These are phyloP conservation scores for Ascochyta koolunga DNA, from an alignment of 2,329 filamentous ascomycete species.

Conservation along the genomic window DNA sequence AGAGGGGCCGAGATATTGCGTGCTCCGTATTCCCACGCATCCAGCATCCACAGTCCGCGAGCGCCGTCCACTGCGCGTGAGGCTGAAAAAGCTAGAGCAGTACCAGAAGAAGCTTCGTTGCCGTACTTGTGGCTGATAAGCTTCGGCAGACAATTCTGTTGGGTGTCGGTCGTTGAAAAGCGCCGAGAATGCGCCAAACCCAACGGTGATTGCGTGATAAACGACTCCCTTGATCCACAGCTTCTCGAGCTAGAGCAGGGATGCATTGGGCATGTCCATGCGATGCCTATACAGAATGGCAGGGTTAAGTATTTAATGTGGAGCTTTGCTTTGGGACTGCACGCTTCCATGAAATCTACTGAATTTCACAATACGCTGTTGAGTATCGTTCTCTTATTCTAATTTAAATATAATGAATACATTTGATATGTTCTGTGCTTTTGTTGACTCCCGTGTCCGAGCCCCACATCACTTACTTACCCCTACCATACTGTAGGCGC, in stretches of 20 bases:
- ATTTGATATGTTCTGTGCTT: too few species aligned
- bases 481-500: too few species aligned
- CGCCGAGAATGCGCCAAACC: slow-evolving; percentile 8
- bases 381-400: too few species aligned
- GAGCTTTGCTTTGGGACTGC: too few species aligned
- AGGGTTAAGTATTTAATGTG: too few species aligned
- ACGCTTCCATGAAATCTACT: too few species aligned
- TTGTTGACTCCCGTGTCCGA: too few species aligned
- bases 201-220: slow-evolving; percentile 3
- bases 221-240: background rate
- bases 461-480: too few species aligned
- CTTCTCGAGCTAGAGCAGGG: background rate
- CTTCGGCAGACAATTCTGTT: slow-evolving; percentile 18
- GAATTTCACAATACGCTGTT: too few species aligned
- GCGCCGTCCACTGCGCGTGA: slow-evolving; percentile 4
- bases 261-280: too few species aligned
- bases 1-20: slow-evolving; percentile 16
- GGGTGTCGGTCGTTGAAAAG: slow-evolving; percentile 9
- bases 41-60: background rate
- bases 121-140: slow-evolving; percentile 19
- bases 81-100: slow-evolving; percentile 10
- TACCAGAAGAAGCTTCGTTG: slow-evolving; percentile 14
- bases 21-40: slow-evolving; percentile 9
- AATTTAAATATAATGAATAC: too few species aligned
- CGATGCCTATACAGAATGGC: too few species aligned